Evolutionary conservation across 208 protist species (phyloP), one percentile per base, ranked within the genome.

Genomic region (Zelonia costaricensis): DNA sequence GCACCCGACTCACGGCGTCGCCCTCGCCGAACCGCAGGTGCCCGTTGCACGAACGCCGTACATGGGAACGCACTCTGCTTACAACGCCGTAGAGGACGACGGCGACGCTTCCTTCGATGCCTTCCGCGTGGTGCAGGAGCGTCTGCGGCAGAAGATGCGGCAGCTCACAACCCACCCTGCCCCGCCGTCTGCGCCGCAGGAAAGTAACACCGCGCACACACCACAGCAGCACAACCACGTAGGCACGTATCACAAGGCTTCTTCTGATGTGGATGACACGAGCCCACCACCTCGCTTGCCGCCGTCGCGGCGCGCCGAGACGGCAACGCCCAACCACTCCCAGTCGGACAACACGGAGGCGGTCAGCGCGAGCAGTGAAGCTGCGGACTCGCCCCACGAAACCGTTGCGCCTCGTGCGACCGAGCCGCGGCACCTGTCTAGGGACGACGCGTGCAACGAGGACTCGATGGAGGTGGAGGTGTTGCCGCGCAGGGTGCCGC

Each of bases 81-180:
- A 33, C n/a, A 4, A 13, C 23, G 6, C 33, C 9, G 10, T 44
- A 8, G 51, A 9, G 15, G 35, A 44, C 22, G 15, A 45, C 2
- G 39, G 20, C 3, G 57, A 49, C 16, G 18, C 27, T 6, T 45
- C 45, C 1, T 87, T 91, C 65, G 84, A 91, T 53, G 76, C 80
- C 0, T 82, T 87, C 33, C 57, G 73, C 18, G 78, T 63, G 0
- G 67, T 92, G 20, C 81, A 88, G 54, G 64, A 73, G 33, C 75
- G 80, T 8, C 40, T 88, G 47, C 76, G 76, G 1, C 58, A 82
- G 28, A 92, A 92, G 52, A 68, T 92, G 57, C 55, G 51, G 36
- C 35, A 58, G 30, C 69, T 80, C 22, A 54, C 54, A 0, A 38
- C 6, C 15, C 4, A 1, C 8, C 30, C 52, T 5, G 15, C 22